phyloP scores from a whole-genome alignment of 129 eudicot genomes.

The Oenanthe sinensis region DNA sequence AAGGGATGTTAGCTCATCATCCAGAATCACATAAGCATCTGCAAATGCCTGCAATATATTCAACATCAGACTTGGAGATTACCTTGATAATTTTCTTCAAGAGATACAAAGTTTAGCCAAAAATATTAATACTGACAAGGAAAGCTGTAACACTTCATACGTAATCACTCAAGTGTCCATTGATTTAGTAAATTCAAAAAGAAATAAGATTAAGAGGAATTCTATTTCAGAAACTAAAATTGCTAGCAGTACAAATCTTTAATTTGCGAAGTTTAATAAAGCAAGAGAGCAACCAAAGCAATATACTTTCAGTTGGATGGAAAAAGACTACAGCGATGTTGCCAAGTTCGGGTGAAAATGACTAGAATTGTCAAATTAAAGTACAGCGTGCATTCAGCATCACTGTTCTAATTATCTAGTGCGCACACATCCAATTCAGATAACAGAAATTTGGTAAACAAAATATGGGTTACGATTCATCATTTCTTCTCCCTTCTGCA shows the following conservation, averaged over 20 bases:
- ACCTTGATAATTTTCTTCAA: not conserved
- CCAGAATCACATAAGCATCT: slow-evolving; percentile 70
- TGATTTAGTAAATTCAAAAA: not conserved
- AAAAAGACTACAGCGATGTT: too few species aligned
- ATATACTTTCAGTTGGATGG: not conserved
- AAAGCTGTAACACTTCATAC: not conserved
- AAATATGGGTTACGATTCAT: not conserved
- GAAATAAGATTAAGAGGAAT: not conserved
- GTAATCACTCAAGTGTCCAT: not conserved
- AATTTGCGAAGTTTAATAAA: not conserved
- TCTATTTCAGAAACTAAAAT: not conserved
- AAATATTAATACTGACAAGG: not conserved
- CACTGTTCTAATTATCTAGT: not conserved
- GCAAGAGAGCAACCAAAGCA: not conserved
- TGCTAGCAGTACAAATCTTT: not conserved
- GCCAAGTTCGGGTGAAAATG: too few species aligned
- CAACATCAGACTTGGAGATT: not conserved
- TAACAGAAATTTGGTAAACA: not conserved
- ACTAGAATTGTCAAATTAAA: too few species aligned
- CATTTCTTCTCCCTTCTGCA: not conserved
- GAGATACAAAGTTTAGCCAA: not conserved
- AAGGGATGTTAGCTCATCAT: slow-evolving; percentile 41
- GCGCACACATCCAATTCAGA: not conserved
- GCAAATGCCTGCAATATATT: slow-evolving; percentile 65
- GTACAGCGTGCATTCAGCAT: not conserved